Percentiles rank a stretch among this genome's conserved stretches.
Evolutionary conservation across 2,329 filamentous ascomycete species (phyloP).

Genomic region (Microsporum ferrugineum): DNA sequence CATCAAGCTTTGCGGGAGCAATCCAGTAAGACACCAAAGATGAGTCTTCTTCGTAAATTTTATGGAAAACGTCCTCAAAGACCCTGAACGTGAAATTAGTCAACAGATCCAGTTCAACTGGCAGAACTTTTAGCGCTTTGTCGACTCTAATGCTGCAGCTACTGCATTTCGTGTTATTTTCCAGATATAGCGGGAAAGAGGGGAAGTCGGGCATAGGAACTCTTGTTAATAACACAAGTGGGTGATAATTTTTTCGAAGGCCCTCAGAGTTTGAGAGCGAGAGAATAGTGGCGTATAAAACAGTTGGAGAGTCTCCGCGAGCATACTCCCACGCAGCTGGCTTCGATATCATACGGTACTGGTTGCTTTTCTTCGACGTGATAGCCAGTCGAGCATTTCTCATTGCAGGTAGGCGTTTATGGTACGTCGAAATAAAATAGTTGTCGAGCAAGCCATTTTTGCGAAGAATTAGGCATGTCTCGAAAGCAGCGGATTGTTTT

Average conservation of each 20-base stretch:
- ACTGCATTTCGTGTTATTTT: constrained; percentile 48
- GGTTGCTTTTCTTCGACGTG: constrained; percentile 60
- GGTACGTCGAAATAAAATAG: constrained; percentile 60
- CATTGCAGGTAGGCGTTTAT: constrained; percentile 63
- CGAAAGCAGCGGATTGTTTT: constrained; percentile 80
- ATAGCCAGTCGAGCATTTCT: constrained; percentile 77
- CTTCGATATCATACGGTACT: constrained; percentile 70
- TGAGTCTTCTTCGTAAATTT: constrained; percentile 56
- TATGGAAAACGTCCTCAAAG: constrained; percentile 82
- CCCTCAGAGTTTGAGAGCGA: constrained; percentile 45
- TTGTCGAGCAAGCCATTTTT: constrained; percentile 58
- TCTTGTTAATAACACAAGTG: constrained; percentile 62
- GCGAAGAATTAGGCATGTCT: constrained; percentile 61
- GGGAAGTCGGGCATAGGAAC: constrained; percentile 53
- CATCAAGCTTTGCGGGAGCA: constrained; percentile 42
- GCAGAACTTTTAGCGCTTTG: constrained; percentile 29
- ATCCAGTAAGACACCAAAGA: constrained; percentile 72
- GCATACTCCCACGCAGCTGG: constrained; percentile 57
- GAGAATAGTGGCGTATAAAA: constrained; percentile 53
- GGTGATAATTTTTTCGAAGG: constrained; percentile 49
- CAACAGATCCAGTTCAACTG: constrained; percentile 45
- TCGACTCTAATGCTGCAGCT: constrained; percentile 42
- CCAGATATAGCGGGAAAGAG: constrained; percentile 60
- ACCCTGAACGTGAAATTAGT: constrained; percentile 61
- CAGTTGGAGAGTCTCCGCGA: constrained; percentile 35